phyloP scores from a whole-genome alignment of 2,329 filamentous ascomycete species.

The Xylariaceae sp. region DNA sequence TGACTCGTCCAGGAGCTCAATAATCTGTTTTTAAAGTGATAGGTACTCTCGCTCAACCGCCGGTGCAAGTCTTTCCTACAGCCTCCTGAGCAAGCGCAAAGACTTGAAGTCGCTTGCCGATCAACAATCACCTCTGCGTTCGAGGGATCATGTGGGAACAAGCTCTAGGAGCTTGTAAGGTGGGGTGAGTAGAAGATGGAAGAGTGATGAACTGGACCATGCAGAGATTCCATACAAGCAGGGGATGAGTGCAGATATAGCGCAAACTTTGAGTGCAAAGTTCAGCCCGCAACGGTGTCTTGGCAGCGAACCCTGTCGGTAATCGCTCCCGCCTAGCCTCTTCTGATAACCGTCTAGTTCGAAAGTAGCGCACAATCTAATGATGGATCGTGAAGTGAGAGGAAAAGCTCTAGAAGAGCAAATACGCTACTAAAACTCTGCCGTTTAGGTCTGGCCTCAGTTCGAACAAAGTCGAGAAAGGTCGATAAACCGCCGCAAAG shows the following conservation, averaged over 20 bases:
- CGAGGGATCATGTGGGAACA: not conserved
- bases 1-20: not conserved
- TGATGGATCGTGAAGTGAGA: no score
- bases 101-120: constrained; percentile 61
- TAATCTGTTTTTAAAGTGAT: not conserved
- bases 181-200: constrained; percentile 4
- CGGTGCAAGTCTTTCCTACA: constrained; percentile 51
- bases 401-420: no score
- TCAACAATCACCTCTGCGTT: constrained; percentile 17
- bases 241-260: not conserved
- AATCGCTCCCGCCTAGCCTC: no score
- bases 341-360: no score
- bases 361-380: no score
- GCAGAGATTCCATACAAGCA: not conserved
- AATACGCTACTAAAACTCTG: no score
- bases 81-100: constrained; percentile 61
- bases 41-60: not conserved
- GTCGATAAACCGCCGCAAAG: no score
- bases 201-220: constrained; percentile 10
- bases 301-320: no score
- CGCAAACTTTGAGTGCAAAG: not conserved
- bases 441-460: no score
- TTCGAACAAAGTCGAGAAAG: no score
- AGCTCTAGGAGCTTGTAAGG: not conserved
- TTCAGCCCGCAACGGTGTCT: no score